These are phyloP conservation scores for Corylus americana DNA, from an alignment of 306 rosid species.

Conservation along the genomic window DNA sequence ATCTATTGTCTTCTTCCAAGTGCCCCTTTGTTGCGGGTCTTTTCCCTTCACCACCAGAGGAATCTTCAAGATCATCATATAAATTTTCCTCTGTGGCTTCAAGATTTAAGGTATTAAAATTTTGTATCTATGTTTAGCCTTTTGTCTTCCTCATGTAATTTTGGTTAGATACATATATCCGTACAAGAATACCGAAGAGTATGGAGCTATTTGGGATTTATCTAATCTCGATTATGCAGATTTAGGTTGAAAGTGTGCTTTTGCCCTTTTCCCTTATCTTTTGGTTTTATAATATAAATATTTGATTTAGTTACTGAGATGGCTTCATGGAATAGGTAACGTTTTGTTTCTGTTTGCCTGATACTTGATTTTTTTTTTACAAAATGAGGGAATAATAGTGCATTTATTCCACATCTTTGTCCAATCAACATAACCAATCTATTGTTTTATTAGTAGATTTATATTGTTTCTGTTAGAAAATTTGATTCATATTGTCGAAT, in stretches of 20 bases:
- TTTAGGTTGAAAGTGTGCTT: neutral
- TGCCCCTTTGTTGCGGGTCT: conserved; percentile 78
- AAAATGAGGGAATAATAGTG: neutral
- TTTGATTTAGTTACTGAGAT: neutral
- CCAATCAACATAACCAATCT: neutral
- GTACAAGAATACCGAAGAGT: neutral
- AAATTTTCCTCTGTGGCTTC: conserved; percentile 94
- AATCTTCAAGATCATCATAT: conserved; percentile 90
- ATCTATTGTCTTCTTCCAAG: conserved; percentile 78
- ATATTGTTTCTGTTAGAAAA: neutral
- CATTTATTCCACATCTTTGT: neutral
- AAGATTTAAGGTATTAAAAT: conserved; percentile 79
- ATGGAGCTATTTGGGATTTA: neutral
- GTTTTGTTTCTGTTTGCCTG: conserved; percentile 1
- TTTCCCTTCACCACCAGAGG: conserved; percentile 66
- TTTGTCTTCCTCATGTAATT: neutral
- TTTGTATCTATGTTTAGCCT: conserved; percentile 5
- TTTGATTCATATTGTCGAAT: neutral
- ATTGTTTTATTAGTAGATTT: neutral
- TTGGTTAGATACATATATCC: neutral
- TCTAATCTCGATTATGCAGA: neutral
- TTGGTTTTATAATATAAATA: neutral
- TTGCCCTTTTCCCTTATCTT: neutral
- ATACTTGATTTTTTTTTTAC: neutral
- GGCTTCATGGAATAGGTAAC: neutral